Evolutionary conservation across 768 basidiomycete species (phyloP).

Genomic region (Mycena galopus): DNA sequence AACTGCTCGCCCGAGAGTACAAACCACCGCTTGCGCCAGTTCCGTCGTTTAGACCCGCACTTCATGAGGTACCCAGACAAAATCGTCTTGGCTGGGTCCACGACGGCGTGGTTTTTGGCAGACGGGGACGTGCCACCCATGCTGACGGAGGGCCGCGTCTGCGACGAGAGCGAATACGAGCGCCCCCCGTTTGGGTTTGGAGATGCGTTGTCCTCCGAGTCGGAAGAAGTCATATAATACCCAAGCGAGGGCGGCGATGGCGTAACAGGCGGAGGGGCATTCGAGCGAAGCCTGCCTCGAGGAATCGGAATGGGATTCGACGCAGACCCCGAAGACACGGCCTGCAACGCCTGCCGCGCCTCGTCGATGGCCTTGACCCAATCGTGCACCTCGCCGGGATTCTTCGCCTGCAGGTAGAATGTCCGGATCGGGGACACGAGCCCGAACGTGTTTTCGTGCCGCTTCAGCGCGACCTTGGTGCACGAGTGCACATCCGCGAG

Average conservation of each 20-base stretch:
- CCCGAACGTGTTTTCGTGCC: constrained; percentile 90
- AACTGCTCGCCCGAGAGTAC: constrained; percentile 90
- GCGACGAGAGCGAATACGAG: constrained; percentile 60
- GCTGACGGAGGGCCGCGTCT: constrained; percentile 50
- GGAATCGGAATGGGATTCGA: constrained; percentile 69
- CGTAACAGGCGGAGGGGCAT: constrained; percentile 51
- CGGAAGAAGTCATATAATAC: constrained; percentile 77
- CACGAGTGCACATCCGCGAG: constrained; percentile 91
- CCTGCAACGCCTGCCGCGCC: constrained; percentile 73
- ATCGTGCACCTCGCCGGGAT: constrained; percentile 75
- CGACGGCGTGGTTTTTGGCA: constrained; percentile 50
- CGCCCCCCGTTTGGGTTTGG: constrained; percentile 60
- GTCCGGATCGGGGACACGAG: constrained; percentile 92
- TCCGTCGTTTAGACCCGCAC: constrained; percentile 91
- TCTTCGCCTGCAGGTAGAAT: constrained; percentile 89
- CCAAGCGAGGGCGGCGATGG: constrained; percentile 63
- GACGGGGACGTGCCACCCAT: constrained; percentile 52
- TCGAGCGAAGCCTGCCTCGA: constrained; percentile 43
- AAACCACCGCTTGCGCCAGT: constrained; percentile 99
- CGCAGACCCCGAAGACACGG: constrained; percentile 70
- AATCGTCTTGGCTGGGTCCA: constrained; percentile 84
- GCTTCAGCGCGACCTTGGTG: constrained; percentile 89
- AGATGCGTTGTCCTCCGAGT: constrained; percentile 78
- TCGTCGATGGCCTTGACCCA: constrained; percentile 91
- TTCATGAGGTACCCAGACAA: constrained; percentile 96